Conservation (phyloP, 129 eudicot species). For the Tagetes patula region DNA sequence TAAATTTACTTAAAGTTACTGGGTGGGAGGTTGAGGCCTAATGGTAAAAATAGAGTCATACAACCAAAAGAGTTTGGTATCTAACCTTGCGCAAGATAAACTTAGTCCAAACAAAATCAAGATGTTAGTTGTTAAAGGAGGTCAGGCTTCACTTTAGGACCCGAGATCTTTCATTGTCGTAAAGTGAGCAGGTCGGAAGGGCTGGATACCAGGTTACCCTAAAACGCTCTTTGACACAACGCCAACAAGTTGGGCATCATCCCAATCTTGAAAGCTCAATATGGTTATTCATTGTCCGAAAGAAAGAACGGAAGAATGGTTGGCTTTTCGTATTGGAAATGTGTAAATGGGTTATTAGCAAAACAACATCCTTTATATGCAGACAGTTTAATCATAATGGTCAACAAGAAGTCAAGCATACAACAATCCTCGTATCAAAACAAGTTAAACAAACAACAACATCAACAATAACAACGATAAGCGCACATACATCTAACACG, state of each 20-base stretch:
- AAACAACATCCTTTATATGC: slow-evolving; percentile 79
- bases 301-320: slow-evolving; percentile 52
- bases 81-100: no score
- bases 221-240: neutral
- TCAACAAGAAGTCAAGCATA: slow-evolving; percentile 27
- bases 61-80: no score
- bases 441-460: slow-evolving; percentile 15
- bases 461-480: slow-evolving; percentile 24
- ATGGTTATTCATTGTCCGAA: slow-evolving; percentile 78
- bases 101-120: no score
- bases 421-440: slow-evolving; percentile 13
- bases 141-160: no score
- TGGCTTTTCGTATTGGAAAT: slow-evolving; percentile 87
- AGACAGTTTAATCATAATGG: slow-evolving; percentile 46
- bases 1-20: no score
- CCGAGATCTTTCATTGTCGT: no score
- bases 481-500: slow-evolving; percentile 31
- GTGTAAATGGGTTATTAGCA: slow-evolving; percentile 78
- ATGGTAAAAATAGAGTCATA: no score
- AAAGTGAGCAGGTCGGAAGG: no score
- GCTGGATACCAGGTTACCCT: no score
- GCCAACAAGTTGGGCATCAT: slow-evolving; percentile 67
- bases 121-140: no score
- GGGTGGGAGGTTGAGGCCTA: no score
- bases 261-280: slow-evolving; percentile 73